These are phyloP conservation scores for Plasmodium vinckei DNA, from an alignment of 169 alveolate genomes.

Conservation along the genomic window DNA sequence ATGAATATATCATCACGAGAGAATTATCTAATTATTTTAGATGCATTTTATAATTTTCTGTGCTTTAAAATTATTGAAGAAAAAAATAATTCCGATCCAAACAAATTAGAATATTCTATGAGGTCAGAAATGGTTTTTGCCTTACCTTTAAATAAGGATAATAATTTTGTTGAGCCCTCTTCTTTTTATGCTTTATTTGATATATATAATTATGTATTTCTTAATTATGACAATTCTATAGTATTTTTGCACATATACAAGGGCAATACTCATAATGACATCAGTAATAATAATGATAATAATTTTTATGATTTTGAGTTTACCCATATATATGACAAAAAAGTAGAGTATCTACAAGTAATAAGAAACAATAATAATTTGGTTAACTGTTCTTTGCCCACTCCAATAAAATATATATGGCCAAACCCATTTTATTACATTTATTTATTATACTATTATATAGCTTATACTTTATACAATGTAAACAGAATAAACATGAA, in stretches of 20 bases:
- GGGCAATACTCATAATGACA: not conserved
- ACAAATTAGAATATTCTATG: constrained; percentile 12
- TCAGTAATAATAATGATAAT: not conserved
- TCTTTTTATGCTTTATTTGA: constrained; percentile 58
- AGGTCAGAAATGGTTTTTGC: constrained; percentile 38
- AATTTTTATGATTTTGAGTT: constrained; percentile 64
- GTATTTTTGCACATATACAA: constrained; percentile 52
- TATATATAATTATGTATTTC: constrained; percentile 63
- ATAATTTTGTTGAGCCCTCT: constrained; percentile 26
- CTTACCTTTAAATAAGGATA: constrained; percentile 67
- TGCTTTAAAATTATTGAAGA: constrained; percentile 51
- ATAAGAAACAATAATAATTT: constrained; percentile 23
- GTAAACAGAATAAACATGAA: constrained; percentile 13
- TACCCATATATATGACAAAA: not conserved
- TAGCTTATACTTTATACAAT: constrained; percentile 19
- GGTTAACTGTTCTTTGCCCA: constrained; percentile 48
- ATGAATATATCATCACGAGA: not conserved
- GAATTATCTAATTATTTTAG: constrained; percentile 48
- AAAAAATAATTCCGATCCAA: constrained; percentile 3
- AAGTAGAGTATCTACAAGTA: constrained; percentile 39
- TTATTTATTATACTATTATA: constrained; percentile 45
- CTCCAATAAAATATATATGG: constrained; percentile 70
- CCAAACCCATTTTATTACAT: constrained; percentile 45
- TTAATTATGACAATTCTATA: constrained; percentile 66
- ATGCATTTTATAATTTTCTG: constrained; percentile 73